Evolutionary conservation across 1,284 basidiomycete genomes (phyloP).

Genomic region (Marasmius oreades): DNA sequence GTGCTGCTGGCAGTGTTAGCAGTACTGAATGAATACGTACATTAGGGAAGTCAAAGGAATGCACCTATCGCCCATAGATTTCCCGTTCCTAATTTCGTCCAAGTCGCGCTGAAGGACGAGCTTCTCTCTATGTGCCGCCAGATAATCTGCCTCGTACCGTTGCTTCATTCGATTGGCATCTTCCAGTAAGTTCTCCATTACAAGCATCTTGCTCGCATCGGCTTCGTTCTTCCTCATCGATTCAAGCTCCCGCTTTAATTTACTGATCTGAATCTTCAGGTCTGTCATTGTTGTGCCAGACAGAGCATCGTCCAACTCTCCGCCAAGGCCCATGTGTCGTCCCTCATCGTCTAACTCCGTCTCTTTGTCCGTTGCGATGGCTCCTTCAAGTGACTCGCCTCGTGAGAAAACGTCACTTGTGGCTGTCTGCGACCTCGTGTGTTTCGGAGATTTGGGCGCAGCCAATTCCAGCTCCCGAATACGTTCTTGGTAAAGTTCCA

Average conservation of each 20-base stretch:
- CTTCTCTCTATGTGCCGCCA: conserved; percentile 81
- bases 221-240: conserved; percentile 70
- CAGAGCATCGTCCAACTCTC: conserved; percentile 84
- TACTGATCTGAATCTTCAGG: conserved; percentile 82
- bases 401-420: background rate
- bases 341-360: conserved; percentile 44
- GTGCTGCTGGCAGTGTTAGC: conserved; percentile 42
- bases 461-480: conserved; percentile 82
- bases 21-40: conserved; percentile 12
- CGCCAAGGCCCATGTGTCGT: conserved; percentile 62
- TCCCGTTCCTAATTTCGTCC: conserved; percentile 87
- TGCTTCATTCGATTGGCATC: conserved; percentile 89
- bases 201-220: conserved; percentile 71
- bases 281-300: conserved; percentile 87
- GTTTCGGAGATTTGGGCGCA: conserved; percentile 39
- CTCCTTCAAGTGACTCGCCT: conserved; percentile 16
- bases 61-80: conserved; percentile 78
- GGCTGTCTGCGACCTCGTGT: background rate
- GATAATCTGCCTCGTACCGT: conserved; percentile 87
- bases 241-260: conserved; percentile 81
- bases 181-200: conserved; percentile 87
- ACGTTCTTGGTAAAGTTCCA: conserved; percentile 90
- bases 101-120: conserved; percentile 79
- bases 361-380: conserved; percentile 32
- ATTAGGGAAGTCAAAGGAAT: conserved; percentile 21